Conservation (phyloP, 257 asterid species). For the Lycium barbarum region DNA sequence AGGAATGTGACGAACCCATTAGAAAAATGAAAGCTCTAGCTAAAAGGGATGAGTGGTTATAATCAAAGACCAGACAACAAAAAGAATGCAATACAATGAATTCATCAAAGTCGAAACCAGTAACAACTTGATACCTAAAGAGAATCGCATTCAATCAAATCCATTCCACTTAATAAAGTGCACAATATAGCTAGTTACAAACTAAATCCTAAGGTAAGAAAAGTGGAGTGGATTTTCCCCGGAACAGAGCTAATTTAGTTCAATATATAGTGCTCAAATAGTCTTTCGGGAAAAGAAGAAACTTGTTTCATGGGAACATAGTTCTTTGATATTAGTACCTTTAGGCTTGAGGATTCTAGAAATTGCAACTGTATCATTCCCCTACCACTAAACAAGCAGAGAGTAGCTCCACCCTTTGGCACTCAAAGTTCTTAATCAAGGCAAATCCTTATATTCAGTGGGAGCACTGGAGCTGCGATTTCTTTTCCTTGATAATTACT, state of each 20-base stretch:
- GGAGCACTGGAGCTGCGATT: slow-evolving; percentile 1
- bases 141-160: neutral
- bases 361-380: slow-evolving; percentile 20
- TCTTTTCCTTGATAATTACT: neutral
- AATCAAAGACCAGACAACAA: neutral
- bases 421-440: neutral
- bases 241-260: neutral
- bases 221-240: neutral
- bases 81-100: neutral
- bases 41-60: slow-evolving; percentile 17
- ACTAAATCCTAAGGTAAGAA: slow-evolving; percentile 24
- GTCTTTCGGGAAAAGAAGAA: neutral
- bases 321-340: slow-evolving; percentile 6
- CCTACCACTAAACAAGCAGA: neutral
- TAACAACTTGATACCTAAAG: slow-evolving; percentile 2
- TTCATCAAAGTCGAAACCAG: neutral
- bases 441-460: neutral
- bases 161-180: neutral
- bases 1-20: neutral
- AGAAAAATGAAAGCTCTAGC: slow-evolving; percentile 5
- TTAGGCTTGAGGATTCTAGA: slow-evolving; percentile 8
- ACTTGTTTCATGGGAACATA: neutral
- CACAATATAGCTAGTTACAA: neutral
- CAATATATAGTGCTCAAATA: neutral
- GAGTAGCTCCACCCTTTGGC: slow-evolving; percentile 14